Conservation (phyloP, 2,329 filamentous ascomycete species). For the Onygenales sp. region DNA sequence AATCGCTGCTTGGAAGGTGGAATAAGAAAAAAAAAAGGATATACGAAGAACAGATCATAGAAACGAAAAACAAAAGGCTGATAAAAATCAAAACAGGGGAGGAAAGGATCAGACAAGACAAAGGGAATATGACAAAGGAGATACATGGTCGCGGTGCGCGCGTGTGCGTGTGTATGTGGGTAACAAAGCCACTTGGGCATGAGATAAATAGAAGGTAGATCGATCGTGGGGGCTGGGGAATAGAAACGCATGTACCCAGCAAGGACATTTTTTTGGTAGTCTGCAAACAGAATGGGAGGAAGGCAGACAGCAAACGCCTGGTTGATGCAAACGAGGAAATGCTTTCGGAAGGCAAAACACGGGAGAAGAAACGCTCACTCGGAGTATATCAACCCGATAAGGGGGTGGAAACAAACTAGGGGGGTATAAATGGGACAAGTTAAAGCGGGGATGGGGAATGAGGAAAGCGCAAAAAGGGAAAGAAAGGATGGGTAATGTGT, state of each 20-base stretch:
- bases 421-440: conserved; percentile 2
- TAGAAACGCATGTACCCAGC: conserved; percentile 1
- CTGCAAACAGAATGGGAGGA: background rate
- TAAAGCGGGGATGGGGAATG: conserved; percentile 1
- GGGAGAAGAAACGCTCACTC: conserved; percentile 8
- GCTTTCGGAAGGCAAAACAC: conserved; percentile 1
- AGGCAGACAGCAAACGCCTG: conserved; percentile 10
- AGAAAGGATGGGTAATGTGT: background rate
- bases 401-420: conserved; percentile 5
- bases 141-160: background rate
- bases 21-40: background rate
- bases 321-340: conserved; percentile 12
- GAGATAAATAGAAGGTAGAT: background rate
- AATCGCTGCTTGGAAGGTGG: background rate
- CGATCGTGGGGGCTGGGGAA: background rate
- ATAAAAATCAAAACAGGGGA: background rate
- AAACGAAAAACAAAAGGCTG: background rate
- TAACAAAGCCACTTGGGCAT: conserved; percentile 3
- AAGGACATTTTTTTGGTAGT: conserved; percentile 1
- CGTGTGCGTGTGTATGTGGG: background rate
- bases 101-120: conserved; percentile 12
- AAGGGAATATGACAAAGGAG: conserved; percentile 8
- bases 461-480: background rate
- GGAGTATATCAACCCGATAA: conserved; percentile 11
- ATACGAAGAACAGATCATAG: background rate